A percentile compares a stretch with the other conserved stretches of the same genome.
These are phyloP conservation scores for Volvox reticuliferus DNA, from an alignment of 139 green algal species.

Conservation along the genomic window DNA sequence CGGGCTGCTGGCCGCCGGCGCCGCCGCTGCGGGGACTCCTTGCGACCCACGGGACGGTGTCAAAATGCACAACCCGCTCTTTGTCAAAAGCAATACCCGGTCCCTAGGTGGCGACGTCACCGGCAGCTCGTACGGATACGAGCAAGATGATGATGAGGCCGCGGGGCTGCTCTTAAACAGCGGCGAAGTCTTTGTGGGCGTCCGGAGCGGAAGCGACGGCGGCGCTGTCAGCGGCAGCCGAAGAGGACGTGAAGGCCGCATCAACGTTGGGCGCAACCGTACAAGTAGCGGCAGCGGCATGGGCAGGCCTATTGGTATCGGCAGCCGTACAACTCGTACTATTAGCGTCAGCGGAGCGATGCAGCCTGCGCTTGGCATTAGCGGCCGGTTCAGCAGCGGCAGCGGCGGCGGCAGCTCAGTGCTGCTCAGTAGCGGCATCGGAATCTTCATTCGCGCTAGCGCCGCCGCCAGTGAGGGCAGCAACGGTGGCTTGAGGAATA, in stretches of 20 bases:
- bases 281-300: neutral
- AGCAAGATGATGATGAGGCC: neutral
- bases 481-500: neutral
- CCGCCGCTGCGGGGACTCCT: neutral
- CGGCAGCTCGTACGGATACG: neutral
- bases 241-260: neutral
- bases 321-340: no score
- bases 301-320: no score
- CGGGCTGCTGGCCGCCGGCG: neutral
- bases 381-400: neutral
- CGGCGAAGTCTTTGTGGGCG: neutral
- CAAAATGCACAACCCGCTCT: constrained; percentile 42
- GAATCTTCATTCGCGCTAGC: no score
- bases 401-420: neutral
- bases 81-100: neutral
- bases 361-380: no score
- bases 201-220: neutral
- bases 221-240: neutral
- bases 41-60: neutral
- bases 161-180: neutral
- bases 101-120: neutral
- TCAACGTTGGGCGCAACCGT: neutral
- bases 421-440: no score
- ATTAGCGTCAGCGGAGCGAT: no score
- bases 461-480: neutral